Evolutionary conservation across 1,284 basidiomycete species (phyloP).

Genomic region (Gymnopus androsaceus): DNA sequence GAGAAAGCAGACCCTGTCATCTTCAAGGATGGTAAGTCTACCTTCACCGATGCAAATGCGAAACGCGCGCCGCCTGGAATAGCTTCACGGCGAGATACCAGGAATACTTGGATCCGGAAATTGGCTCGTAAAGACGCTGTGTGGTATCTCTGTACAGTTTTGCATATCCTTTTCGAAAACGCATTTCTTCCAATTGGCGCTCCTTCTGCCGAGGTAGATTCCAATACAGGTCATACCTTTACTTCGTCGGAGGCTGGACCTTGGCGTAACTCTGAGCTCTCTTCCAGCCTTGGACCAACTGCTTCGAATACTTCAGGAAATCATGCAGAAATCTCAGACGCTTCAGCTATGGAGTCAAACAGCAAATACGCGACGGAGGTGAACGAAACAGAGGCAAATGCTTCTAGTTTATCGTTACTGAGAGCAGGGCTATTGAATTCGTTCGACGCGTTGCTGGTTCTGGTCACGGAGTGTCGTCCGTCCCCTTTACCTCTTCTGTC

Average conservation of each 20-base stretch:
- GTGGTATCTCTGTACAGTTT: conserved; percentile 55
- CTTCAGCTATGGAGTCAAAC: neutral
- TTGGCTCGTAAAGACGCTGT: conserved; percentile 52
- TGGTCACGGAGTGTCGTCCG: conserved; percentile 11
- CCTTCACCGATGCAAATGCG: neutral
- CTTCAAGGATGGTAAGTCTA: neutral
- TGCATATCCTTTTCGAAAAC: conserved; percentile 36
- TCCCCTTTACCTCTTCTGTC: neutral
- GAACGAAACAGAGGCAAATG: neutral
- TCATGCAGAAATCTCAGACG: neutral
- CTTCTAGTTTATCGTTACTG: neutral
- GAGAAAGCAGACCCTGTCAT: neutral
- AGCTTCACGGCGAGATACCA: neutral
- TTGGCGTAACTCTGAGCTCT: neutral
- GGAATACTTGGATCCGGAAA: neutral
- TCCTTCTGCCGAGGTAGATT: neutral
- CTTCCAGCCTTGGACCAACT: neutral
- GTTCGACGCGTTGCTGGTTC: neutral
- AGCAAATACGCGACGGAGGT: neutral
- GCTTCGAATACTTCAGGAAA: neutral
- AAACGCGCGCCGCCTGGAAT: neutral
- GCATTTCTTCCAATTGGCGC: neutral
- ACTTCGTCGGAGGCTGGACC: neutral
- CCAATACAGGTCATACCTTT: neutral
- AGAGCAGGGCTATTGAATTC: conserved; percentile 5